phyloP scores from a whole-genome alignment of 352 stramenopile species.

The Phytophthora capsici region DNA sequence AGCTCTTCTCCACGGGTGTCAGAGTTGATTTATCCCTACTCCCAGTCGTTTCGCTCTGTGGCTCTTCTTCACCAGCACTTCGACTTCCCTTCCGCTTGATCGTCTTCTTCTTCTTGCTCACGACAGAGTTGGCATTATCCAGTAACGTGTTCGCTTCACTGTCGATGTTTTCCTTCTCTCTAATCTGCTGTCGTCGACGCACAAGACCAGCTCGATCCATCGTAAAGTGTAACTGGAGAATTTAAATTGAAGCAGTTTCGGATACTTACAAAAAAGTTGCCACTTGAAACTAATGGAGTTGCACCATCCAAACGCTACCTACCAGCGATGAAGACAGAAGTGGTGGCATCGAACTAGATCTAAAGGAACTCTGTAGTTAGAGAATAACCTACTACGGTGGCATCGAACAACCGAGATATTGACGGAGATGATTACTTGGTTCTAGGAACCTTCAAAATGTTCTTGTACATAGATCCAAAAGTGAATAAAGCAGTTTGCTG shows the following conservation, averaged over 20 bases:
- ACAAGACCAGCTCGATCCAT: constrained; percentile 49
- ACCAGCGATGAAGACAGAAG: too few species aligned
- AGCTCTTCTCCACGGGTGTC: neutral
- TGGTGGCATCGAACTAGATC: too few species aligned
- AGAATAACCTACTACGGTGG: too few species aligned
- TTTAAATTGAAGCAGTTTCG: constrained; percentile 8
- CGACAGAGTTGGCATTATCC: neutral
- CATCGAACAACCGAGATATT: too few species aligned
- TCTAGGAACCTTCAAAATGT: too few species aligned
- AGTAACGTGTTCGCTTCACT: constrained; percentile 1
- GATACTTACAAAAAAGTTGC: too few species aligned
- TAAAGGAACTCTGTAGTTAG: too few species aligned
- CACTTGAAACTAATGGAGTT: too few species aligned
- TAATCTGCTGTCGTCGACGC: constrained; percentile 44
- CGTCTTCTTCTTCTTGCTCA: constrained; percentile 25
- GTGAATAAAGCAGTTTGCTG: too few species aligned
- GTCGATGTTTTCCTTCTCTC: constrained; percentile 21
- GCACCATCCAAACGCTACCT: too few species aligned
- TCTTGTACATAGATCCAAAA: too few species aligned
- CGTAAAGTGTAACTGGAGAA: neutral
- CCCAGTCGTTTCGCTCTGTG: neutral
- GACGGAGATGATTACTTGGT: too few species aligned
- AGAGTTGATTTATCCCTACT: neutral
- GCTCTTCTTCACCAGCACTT: neutral
- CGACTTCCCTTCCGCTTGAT: constrained; percentile 3